A percentile compares a stretch with the other conserved stretches of the same genome.
Evolutionary conservation across 164 flowering plant genomes (phyloP).

Genomic region (Warburgia ugandensis): DNA sequence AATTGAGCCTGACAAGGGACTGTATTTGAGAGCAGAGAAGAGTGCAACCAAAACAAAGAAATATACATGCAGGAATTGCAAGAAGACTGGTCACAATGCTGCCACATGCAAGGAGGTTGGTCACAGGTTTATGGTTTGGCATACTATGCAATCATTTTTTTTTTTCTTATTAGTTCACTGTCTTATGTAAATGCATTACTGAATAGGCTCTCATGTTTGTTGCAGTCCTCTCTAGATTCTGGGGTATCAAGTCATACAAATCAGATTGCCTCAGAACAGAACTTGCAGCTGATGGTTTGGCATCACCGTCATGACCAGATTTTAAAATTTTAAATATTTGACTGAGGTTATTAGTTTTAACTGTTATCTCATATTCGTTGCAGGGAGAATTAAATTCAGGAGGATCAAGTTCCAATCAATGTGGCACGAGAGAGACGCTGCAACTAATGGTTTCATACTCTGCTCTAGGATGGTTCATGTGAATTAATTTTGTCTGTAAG

Average conservation of each 20-base stretch:
- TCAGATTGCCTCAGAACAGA: slow-evolving; percentile 50
- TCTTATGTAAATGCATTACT: background rate
- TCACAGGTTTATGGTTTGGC: background rate
- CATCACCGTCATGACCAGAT: background rate
- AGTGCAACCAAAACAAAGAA: slow-evolving; percentile 40
- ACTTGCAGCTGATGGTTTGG: slow-evolving; percentile 58
- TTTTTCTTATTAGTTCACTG: too few species aligned
- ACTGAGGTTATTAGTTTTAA: background rate
- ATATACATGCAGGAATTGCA: slow-evolving; percentile 39
- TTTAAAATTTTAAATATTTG: background rate
- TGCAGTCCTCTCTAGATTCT: slow-evolving; percentile 49
- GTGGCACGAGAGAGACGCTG: background rate
- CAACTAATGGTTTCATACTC: too few species aligned
- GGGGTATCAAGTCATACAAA: slow-evolving; percentile 67
- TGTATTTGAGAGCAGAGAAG: slow-evolving; percentile 17
- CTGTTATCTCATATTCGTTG: slow-evolving; percentile 1
- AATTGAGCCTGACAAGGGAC: too few species aligned
- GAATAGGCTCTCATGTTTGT: slow-evolving; percentile 1
- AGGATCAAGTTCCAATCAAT: background rate
- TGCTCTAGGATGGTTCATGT: too few species aligned
- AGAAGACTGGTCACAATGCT: background rate
- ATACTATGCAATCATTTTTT: too few species aligned
- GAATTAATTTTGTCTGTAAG: too few species aligned
- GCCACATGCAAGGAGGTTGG: background rate
- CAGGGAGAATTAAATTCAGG: slow-evolving; percentile 9